Evolutionary conservation across 108 stramenopile species (phyloP).

Genomic region (Nannochloropsis gaditana): DNA sequence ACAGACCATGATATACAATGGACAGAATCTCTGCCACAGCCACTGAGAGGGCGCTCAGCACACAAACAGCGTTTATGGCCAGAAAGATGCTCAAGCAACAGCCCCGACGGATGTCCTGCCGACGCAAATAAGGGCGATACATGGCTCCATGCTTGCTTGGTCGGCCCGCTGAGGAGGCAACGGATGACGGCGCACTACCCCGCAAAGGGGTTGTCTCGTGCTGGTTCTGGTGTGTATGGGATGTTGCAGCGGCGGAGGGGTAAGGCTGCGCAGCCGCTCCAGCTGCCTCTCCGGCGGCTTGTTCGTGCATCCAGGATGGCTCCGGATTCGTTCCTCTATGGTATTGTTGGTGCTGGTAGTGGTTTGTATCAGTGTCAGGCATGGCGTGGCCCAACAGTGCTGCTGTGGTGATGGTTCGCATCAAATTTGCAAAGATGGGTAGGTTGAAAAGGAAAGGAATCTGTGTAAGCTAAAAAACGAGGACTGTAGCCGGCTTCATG

Average conservation of each 20-base stretch:
- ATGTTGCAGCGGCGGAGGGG: background rate
- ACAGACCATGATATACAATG: background rate
- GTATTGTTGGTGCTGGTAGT: background rate
- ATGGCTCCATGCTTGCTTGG: background rate
- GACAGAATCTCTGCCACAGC: background rate
- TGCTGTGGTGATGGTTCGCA: no score
- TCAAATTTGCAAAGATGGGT: no score
- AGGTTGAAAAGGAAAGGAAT: no score
- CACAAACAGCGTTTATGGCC: slow-evolving; percentile 13
- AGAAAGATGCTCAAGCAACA: background rate
- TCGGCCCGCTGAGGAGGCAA: background rate
- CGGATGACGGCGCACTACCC: background rate
- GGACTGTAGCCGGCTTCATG: no score
- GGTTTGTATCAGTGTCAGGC: background rate
- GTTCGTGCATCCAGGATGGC: background rate
- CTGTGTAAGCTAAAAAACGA: no score
- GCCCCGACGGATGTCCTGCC: background rate
- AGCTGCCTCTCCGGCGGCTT: background rate
- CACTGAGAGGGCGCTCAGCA: slow-evolving; percentile 3
- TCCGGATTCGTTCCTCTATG: background rate
- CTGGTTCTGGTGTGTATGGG: background rate
- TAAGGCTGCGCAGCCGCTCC: background rate
- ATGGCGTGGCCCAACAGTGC: background rate
- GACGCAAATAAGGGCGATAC: slow-evolving; percentile 5
- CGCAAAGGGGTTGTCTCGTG: background rate